These are phyloP conservation scores for Babesia gibsoni DNA, from an alignment of 169 alveolate genomes.

Conservation along the genomic window DNA sequence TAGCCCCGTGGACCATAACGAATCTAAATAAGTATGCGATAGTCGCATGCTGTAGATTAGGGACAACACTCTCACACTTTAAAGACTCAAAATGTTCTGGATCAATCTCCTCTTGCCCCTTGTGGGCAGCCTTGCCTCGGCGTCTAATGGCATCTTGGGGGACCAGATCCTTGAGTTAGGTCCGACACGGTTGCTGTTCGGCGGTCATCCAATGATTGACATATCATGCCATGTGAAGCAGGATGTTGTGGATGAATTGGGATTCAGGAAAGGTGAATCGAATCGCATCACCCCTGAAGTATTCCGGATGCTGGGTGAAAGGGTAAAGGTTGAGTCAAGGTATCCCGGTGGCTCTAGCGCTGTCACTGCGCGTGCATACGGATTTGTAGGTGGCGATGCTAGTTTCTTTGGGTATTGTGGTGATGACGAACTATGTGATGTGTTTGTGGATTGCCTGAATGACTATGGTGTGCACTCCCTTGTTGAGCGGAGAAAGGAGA, in stretches of 20 bases:
- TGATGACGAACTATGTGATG: not conserved
- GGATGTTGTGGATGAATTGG: not conserved
- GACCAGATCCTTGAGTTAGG: conserved; percentile 2
- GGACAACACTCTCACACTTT: too few relatives aligned
- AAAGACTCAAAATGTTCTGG: too few relatives aligned
- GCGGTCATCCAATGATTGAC: conserved; percentile 20
- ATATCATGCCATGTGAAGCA: not conserved
- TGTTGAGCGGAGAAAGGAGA: not conserved
- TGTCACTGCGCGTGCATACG: conserved; percentile 3
- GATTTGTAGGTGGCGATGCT: conserved; percentile 8
- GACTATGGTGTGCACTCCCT: not conserved
- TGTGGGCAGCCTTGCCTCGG: too few relatives aligned
- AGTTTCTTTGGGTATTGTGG: conserved; percentile 6
- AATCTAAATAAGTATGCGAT: too few relatives aligned
- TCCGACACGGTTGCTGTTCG: not conserved
- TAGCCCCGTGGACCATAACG: too few relatives aligned
- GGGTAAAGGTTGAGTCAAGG: not conserved
- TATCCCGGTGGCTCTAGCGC: conserved; percentile 10
- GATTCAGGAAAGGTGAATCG: conserved; percentile 20
- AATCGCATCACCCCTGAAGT: not conserved
- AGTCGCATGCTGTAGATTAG: too few relatives aligned
- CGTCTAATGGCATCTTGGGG: not conserved
- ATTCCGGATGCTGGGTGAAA: not conserved
- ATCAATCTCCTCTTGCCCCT: too few relatives aligned
- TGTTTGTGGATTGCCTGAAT: not conserved